A percentile compares a stretch with the other conserved stretches of the same genome.
Evolutionary conservation across 176 grass and related monocot species (phyloP).

Genomic region (Aegilops tauschii): DNA sequence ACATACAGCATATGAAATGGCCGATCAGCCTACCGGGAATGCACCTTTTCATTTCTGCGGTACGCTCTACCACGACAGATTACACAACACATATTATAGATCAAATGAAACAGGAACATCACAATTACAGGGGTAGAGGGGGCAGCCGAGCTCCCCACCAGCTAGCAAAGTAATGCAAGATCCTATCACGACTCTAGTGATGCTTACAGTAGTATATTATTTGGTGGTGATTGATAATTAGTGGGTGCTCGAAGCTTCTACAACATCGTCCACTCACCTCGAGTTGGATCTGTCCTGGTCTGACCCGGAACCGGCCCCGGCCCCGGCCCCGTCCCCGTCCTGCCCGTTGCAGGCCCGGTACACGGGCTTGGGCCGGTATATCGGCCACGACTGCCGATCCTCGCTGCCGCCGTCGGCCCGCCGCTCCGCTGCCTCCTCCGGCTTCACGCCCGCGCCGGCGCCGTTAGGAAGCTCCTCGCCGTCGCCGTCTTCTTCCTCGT

Average conservation of each 20-base stretch:
- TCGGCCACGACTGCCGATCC: slow-evolving; percentile 50
- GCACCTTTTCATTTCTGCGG: not conserved
- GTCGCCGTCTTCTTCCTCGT: slow-evolving; percentile 26
- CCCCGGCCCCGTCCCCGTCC: slow-evolving; percentile 31
- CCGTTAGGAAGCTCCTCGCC: not conserved
- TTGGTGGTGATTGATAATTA: slow-evolving; percentile 11
- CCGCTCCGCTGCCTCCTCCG: slow-evolving; percentile 45
- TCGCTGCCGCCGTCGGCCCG: slow-evolving; percentile 1
- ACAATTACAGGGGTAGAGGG: not conserved
- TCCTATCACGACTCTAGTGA: not conserved
- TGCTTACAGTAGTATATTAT: not conserved
- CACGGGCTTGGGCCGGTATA: slow-evolving; percentile 56
- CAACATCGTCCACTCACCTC: slow-evolving; percentile 38
- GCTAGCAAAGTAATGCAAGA: not conserved
- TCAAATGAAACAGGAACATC: not conserved
- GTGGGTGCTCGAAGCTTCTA: slow-evolving; percentile 29
- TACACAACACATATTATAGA: not conserved
- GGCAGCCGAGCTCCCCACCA: not conserved
- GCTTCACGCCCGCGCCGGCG: slow-evolving; percentile 30
- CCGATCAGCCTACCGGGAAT: not conserved
- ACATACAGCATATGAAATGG: not conserved
- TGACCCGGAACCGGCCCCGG: slow-evolving; percentile 16
- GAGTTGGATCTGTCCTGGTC: slow-evolving; percentile 55
- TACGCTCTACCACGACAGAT: not conserved
- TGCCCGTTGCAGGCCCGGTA: slow-evolving; percentile 51